Percentiles rank a stretch among this genome's conserved stretches.
phyloP scores from a whole-genome alignment of 2,329 filamentous ascomycete genomes.

The Coccinonectria pachysandricola region DNA sequence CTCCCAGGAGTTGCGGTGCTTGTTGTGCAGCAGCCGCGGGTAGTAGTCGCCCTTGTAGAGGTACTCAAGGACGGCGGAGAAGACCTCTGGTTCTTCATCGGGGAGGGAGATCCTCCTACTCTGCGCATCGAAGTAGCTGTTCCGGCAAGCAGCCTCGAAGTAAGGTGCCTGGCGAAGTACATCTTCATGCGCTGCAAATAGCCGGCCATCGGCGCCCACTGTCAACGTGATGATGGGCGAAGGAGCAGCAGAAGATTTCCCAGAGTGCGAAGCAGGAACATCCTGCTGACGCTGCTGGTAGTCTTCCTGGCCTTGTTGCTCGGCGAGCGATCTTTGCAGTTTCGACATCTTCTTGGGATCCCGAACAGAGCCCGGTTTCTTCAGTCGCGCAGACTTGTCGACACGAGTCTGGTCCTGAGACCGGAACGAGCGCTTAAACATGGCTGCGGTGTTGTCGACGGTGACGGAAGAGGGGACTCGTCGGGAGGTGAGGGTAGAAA shows the following conservation, averaged over 20 bases:
- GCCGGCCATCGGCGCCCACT: conserved; percentile 72
- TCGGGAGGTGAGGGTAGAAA: conserved; percentile 15
- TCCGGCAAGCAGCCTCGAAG: conserved; percentile 63
- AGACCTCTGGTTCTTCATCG: conserved; percentile 78
- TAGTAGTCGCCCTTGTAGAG: conserved; percentile 97
- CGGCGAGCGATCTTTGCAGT: conserved; percentile 73
- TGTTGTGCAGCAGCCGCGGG: conserved; percentile 78
- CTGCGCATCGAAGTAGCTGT: conserved; percentile 63
- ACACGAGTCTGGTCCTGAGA: conserved; percentile 64
- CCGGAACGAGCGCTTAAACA: conserved; percentile 90
- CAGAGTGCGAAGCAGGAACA: conserved; percentile 1
- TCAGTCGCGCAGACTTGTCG: conserved; percentile 79
- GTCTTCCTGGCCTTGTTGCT: conserved; percentile 26
- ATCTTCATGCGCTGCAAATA: conserved; percentile 94
- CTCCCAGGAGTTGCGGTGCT: conserved; percentile 77
- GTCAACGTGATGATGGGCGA: conserved; percentile 79
- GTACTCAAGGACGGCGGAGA: conserved; percentile 90
- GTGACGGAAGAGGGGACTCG: conserved; percentile 18
- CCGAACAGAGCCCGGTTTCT: conserved; percentile 46
- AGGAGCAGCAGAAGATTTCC: conserved; percentile 23
- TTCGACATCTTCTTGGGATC: conserved; percentile 73
- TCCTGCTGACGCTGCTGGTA: conserved; percentile 8
- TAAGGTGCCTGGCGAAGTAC: conserved; percentile 78
- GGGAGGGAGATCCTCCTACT: conserved; percentile 67
- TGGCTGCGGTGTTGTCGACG: conserved; percentile 34